These are phyloP conservation scores for Chimonanthus salicifolius DNA, from an alignment of 164 flowering plant species.

Conservation along the genomic window DNA sequence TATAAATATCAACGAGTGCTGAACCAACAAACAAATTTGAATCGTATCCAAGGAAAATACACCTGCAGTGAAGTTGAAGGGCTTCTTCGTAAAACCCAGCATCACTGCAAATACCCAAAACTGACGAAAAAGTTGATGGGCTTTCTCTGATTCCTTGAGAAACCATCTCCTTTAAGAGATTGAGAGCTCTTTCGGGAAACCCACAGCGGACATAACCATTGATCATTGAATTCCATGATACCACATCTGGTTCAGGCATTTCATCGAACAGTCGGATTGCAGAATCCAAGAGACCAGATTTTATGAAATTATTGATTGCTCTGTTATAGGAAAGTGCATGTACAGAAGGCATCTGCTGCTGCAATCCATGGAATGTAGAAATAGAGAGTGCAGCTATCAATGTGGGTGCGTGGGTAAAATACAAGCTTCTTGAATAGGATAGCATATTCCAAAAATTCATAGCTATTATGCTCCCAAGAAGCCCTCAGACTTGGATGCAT, in stretches of 20 bases:
- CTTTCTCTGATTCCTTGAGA: conserved; percentile 43
- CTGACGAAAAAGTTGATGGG: conserved; percentile 48
- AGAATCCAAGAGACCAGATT: conserved; percentile 31
- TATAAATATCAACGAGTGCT: conserved; percentile 50
- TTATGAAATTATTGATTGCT: conserved; percentile 28
- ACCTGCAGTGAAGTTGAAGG: conserved; percentile 55
- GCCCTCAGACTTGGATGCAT: too few relatives aligned
- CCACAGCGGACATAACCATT: conserved; percentile 43
- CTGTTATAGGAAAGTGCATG: conserved; percentile 31
- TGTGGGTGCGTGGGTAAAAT: conserved; percentile 10
- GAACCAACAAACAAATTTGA: conserved; percentile 48
- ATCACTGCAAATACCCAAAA: conserved; percentile 39
- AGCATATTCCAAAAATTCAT: conserved; percentile 15
- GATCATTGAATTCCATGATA: conserved; percentile 57
- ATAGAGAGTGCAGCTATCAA: conserved; percentile 2
- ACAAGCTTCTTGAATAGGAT: conserved; percentile 7
- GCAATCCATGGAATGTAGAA: neutral
- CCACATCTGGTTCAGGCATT: conserved; percentile 47
- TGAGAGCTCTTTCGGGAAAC: conserved; percentile 25
- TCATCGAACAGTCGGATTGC: conserved; percentile 49
- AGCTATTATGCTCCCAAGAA: neutral
- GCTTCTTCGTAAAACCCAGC: conserved; percentile 42
- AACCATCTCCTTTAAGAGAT: conserved; percentile 46
- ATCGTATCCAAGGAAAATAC: conserved; percentile 39
- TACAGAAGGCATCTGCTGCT: neutral